Base-by-base conservation (phyloP, 164 flowering plant genomes). In the Annona squamosa region DNA sequence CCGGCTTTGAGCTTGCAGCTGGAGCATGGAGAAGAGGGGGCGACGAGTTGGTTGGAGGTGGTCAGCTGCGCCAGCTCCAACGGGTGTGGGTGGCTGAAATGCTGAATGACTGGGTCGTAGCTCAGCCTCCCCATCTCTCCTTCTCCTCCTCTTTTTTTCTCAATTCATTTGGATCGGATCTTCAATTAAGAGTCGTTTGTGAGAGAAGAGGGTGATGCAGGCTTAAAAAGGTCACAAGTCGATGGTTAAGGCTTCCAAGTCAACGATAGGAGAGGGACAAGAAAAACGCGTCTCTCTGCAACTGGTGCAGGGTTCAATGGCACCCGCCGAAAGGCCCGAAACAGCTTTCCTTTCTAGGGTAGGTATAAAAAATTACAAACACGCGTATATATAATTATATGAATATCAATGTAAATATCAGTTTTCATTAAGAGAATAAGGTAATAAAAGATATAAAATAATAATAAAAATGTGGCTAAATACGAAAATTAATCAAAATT, bases 41-140 rank as follows among this genome's bases (percentile, higher is more conserved):
- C 12, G 2, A 5, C 57, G 44, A 16, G 48, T 52, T 68, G 75
- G 3, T 67, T 26, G 48, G 37, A 44, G 65, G 44, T 48, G 67
- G 52, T 61, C 45, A 77, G 68, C 48, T 74, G 57, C 48, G 76
- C 61, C 43, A 77, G 68, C 48, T 74, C 65, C 43, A 79, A 41
- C 19, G 61, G 74, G 47, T 74, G 79, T 43, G 67, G 67, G 67
- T 77, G 77, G 74, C 82, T 80, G 67, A 80, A 77, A 72, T 80
- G 82, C 17, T 45, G 45, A 1, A 73, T 46, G 13, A 43, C 16
- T 18, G 69, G 46, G 26, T 65, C 19, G 68, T 73, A 4, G 56
- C 37, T 46, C 63, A 65, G 2, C 70, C 48, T 63, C 67, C 76
- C 79, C 73, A 73, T 72, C 59, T 52, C 42, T 71, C 46, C 13